Conservation (phyloP, 2,329 filamentous ascomycete genomes). For the Aspergillus sp. region DNA sequence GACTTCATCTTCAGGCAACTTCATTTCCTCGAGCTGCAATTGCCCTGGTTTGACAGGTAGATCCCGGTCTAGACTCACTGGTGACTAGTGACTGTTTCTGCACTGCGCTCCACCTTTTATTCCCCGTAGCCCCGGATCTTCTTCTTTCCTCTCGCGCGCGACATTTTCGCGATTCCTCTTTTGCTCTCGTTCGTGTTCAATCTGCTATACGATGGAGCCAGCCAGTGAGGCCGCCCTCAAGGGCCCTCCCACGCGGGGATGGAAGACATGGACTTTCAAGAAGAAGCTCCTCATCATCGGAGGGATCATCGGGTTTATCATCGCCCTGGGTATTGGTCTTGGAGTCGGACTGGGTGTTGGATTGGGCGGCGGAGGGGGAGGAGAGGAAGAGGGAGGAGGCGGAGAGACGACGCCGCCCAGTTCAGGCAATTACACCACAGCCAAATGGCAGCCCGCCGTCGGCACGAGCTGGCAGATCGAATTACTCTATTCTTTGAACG, state of each 20-base stretch:
- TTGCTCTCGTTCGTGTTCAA: background rate
- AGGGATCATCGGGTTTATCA: conserved; percentile 30
- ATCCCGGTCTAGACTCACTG: background rate
- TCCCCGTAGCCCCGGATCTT: conserved; percentile 8
- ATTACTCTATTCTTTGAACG: conserved; percentile 46
- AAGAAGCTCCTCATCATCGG: conserved; percentile 36
- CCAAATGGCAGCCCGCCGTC: conserved; percentile 56
- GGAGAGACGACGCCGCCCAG: conserved; percentile 27
- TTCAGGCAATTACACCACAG: conserved; percentile 24
- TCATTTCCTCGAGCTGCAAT: background rate
- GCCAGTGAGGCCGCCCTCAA: conserved; percentile 19
- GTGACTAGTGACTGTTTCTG: background rate
- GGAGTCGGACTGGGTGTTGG: conserved; percentile 55
- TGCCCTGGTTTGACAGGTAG: background rate
- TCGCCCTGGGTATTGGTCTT: conserved; percentile 57
- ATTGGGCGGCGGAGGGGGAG: conserved; percentile 27
- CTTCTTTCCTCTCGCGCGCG: background rate
- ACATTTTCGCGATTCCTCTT: background rate
- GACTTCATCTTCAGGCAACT: conserved; percentile 3
- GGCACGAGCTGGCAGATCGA: conserved; percentile 65
- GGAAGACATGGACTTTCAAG: conserved; percentile 34
- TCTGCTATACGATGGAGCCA: conserved; percentile 14
- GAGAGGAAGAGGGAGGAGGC: conserved; percentile 22
- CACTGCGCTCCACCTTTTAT: conserved; percentile 1
- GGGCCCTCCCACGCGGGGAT: conserved; percentile 23